Conservation (phyloP, 805 yeast species). For the Kluyveromyces nonfermentans region DNA sequence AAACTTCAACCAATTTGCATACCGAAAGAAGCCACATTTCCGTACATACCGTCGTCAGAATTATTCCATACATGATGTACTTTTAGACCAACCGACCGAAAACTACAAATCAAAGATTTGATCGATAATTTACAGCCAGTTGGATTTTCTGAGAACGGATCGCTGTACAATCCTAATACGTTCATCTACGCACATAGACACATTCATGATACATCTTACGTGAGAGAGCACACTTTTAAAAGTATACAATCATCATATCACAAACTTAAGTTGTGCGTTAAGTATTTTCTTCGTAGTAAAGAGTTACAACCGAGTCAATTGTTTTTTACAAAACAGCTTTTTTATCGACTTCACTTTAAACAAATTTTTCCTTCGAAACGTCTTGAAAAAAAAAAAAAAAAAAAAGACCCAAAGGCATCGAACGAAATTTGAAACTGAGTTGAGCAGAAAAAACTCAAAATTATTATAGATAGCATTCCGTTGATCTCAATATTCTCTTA, state of each 20-base stretch:
- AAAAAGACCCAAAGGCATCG: background rate
- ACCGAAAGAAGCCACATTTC: no score
- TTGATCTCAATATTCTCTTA: no score
- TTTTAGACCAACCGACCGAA: background rate
- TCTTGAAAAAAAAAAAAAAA: background rate
- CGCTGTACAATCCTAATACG: background rate
- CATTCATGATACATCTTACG: conserved; percentile 21
- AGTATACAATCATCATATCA: conserved; percentile 10
- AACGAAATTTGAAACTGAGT: no score
- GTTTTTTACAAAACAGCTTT: no score
- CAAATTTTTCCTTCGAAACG: background rate
- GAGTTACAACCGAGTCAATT: background rate
- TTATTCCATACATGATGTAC: background rate
- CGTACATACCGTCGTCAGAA: background rate
- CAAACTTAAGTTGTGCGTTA: conserved; percentile 29
- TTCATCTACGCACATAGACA: conserved; percentile 30
- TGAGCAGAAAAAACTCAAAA: no score
- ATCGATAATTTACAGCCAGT: background rate
- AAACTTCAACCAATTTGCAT: background rate
- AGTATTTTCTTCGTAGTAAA: background rate
- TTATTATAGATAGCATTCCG: no score
- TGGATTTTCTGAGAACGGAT: background rate
- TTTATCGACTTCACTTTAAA: conserved; percentile 1
- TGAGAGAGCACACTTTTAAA: background rate
- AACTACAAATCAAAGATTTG: background rate